These are phyloP conservation scores for Lophium mytilinum DNA, from an alignment of 495 filamentous ascomycete genomes.

Conservation along the genomic window DNA sequence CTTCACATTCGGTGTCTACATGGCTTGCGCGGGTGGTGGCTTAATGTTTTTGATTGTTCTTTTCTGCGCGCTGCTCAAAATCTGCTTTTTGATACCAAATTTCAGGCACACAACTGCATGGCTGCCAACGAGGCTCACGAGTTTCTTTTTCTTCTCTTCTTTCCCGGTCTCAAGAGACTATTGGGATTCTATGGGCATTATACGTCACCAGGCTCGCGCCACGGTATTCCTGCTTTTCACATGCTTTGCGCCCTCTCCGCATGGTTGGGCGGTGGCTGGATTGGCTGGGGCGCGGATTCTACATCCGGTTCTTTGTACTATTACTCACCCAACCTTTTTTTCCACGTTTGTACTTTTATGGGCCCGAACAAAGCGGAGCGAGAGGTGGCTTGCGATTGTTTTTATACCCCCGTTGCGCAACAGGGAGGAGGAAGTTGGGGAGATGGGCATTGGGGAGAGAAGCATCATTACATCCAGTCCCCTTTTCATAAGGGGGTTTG, in stretches of 20 bases:
- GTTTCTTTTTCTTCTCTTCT: conserved; percentile 19
- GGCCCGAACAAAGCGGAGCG: conserved; percentile 7
- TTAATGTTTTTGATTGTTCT: too few relatives aligned
- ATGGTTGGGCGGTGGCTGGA: conserved; percentile 5
- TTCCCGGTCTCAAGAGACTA: background rate
- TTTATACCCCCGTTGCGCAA: conserved; percentile 17
- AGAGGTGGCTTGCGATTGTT: too few relatives aligned
- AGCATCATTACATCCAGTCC: conserved; percentile 18
- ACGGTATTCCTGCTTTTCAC: background rate
- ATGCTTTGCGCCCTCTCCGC: background rate
- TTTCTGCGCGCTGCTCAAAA: too few relatives aligned
- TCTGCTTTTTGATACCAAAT: conserved; percentile 15
- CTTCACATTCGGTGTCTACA: background rate
- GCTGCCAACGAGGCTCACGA: conserved; percentile 18
- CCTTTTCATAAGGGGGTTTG: conserved; percentile 1
- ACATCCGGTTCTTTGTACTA: conserved; percentile 24
- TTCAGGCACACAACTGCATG: too few relatives aligned
- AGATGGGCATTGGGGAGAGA: background rate
- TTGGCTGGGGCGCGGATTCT: conserved; percentile 1
- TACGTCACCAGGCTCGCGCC: background rate
- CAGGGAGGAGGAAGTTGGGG: background rate
- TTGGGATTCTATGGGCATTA: background rate
- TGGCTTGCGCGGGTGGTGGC: too few relatives aligned
- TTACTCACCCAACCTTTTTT: conserved; percentile 11
- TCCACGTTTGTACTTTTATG: conserved; percentile 24